Conservation (phyloP, 2,329 filamentous ascomycete genomes). For the Orbilia brochopaga region DNA sequence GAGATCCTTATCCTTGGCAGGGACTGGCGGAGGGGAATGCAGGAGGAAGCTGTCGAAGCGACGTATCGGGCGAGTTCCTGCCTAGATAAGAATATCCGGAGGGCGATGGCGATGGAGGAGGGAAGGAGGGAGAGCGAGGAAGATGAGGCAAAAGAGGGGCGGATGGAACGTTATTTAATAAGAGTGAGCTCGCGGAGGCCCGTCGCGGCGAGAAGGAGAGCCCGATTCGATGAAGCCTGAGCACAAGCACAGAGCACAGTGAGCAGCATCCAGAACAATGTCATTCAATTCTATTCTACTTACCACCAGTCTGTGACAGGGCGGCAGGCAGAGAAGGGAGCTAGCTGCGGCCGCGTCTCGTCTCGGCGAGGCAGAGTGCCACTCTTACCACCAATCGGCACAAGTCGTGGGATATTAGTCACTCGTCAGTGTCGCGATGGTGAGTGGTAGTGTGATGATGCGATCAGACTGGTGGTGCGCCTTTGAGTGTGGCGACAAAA, state of each 20-base stretch:
- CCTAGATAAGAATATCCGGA: slow-evolving; percentile 1
- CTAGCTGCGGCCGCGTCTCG: too few species aligned
- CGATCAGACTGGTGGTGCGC: slow-evolving; percentile 33
- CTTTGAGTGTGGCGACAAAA: slow-evolving; percentile 36
- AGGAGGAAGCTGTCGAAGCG: neutral
- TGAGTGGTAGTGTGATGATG: too few species aligned
- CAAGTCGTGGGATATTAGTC: too few species aligned
- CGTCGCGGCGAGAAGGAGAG: slow-evolving; percentile 2
- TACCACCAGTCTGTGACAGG: too few species aligned
- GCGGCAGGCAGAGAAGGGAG: too few species aligned
- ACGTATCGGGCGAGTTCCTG: neutral
- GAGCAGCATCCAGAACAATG: too few species aligned
- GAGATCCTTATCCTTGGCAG: slow-evolving; percentile 5
- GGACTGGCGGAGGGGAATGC: neutral
- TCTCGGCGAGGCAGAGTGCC: too few species aligned
- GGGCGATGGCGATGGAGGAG: slow-evolving; percentile 12
- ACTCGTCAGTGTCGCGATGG: too few species aligned
- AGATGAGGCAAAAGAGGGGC: neutral
- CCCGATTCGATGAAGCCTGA: neutral
- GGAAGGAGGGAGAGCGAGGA: neutral
- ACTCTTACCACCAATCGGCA: too few species aligned
- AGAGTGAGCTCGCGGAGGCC: neutral
- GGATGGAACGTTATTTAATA: slow-evolving; percentile 31
- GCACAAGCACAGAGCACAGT: neutral
- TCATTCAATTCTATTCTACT: too few species aligned